A percentile compares a stretch with the other conserved stretches of the same genome.
phyloP scores from a whole-genome alignment of 257 asterid genomes.

The Plantago elongata region DNA sequence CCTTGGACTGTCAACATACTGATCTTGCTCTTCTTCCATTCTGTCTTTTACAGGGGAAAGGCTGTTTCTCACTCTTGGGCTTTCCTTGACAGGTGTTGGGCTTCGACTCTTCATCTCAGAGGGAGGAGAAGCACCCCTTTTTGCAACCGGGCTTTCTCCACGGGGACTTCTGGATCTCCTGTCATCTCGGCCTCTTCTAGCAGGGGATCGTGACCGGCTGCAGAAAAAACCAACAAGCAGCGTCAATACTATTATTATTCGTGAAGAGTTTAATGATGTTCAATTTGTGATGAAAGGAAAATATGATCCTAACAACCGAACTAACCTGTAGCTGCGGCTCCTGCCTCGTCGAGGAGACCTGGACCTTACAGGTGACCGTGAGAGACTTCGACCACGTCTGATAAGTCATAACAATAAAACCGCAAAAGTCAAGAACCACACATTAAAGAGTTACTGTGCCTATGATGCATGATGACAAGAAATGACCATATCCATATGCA shows the following conservation, averaged over 20 bases:
- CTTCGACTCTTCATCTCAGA: conserved; percentile 55
- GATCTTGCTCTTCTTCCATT: conserved; percentile 40
- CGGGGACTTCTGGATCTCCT: conserved; percentile 60
- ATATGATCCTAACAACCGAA: not conserved
- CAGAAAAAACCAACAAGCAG: not conserved
- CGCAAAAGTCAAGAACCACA: not conserved
- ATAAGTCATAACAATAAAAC: conserved; percentile 21
- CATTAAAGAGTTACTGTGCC: not conserved
- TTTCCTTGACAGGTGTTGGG: conserved; percentile 49
- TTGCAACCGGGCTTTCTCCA: conserved; percentile 44
- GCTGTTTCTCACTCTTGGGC: conserved; percentile 35
- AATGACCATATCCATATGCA: not conserved
- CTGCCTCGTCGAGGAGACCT: conserved; percentile 74
- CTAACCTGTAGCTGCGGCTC: conserved; percentile 55
- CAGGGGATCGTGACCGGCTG: conserved; percentile 93
- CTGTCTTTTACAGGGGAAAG: conserved; percentile 34
- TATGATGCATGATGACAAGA: not conserved
- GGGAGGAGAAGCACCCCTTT: conserved; percentile 39
- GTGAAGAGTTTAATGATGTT: not conserved
- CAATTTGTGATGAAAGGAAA: too few species aligned
- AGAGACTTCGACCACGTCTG: conserved; percentile 59
- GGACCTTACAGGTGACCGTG: conserved; percentile 79
- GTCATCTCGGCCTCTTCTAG: conserved; percentile 45
- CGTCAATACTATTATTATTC: not conserved
- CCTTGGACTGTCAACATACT: conserved; percentile 54